Evolutionary conservation across 495 filamentous ascomycete species (phyloP).

Genomic region (Penicillium tannophilum): DNA sequence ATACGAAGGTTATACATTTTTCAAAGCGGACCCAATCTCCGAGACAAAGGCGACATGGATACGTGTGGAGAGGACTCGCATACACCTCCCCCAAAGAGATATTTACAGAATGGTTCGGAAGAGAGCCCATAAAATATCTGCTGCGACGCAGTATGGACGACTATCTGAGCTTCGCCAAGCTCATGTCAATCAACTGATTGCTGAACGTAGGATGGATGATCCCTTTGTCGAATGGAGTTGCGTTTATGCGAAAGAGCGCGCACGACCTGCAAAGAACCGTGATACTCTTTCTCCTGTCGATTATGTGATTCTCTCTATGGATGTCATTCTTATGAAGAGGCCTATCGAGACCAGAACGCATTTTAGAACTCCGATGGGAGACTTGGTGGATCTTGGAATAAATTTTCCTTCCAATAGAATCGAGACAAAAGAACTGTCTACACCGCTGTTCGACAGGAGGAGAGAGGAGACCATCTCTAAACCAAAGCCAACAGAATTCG

Average conservation of each 20-base stretch:
- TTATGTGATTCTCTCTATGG: too few relatives aligned
- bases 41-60: constrained; percentile 35
- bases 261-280: constrained; percentile 19
- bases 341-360: too few relatives aligned
- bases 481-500: too few relatives aligned
- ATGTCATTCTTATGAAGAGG: too few relatives aligned
- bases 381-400: too few relatives aligned
- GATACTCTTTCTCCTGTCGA: too few relatives aligned
- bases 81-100: constrained; percentile 34
- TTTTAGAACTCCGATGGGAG: too few relatives aligned
- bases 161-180: constrained; percentile 29
- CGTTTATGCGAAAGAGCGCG: constrained; percentile 39
- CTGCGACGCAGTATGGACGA: constrained; percentile 35
- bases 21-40: constrained; percentile 35
- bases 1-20: constrained; percentile 40
- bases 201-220: constrained; percentile 28
- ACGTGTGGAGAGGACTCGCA: constrained; percentile 28
- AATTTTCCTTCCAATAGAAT: too few relatives aligned
- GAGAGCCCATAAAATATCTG: constrained; percentile 29
- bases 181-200: constrained; percentile 39
- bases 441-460: too few relatives aligned
- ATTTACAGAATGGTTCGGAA: constrained; percentile 34
- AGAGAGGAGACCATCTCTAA: too few relatives aligned
- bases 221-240: constrained; percentile 38
- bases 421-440: too few relatives aligned